Percentiles rank a stretch among this genome's conserved stretches.
These are phyloP conservation scores for Globisporangium lucens DNA, from an alignment of 352 stramenopile genomes.

Conservation along the genomic window DNA sequence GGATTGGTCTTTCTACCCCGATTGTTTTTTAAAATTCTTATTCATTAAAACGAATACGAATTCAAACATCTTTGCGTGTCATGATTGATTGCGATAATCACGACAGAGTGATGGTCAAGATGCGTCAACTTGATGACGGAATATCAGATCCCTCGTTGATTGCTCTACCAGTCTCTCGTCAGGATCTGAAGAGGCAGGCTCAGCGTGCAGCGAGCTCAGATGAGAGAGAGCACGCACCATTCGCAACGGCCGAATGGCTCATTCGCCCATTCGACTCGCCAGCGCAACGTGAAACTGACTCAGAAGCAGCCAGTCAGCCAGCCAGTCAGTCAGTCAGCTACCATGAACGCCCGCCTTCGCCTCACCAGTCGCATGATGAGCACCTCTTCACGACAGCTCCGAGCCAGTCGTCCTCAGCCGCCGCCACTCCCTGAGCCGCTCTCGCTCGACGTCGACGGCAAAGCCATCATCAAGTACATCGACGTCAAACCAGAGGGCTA, in stretches of 20 bases:
- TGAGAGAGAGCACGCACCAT: background rate
- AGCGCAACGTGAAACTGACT: background rate
- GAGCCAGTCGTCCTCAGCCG: background rate
- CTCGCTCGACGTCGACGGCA: conserved; percentile 28
- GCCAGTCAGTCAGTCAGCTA: too few species aligned
- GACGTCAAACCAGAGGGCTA: conserved; percentile 18
- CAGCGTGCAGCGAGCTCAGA: background rate
- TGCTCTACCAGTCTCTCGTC: too few species aligned
- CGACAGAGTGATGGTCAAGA: conserved; percentile 1
- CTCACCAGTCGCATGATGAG: background rate
- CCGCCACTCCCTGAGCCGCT: conserved; percentile 23
- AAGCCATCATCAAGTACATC: conserved; percentile 43
- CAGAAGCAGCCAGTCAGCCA: background rate
- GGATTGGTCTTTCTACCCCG: too few species aligned
- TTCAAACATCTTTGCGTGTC: background rate
- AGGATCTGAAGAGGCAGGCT: too few species aligned
- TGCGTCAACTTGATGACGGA: conserved; percentile 5
- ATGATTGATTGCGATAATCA: background rate
- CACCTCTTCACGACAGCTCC: conserved; percentile 7
- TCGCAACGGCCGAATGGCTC: background rate
- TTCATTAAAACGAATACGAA: too few species aligned
- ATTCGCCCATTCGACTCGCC: background rate
- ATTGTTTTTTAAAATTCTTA: too few species aligned
- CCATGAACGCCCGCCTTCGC: background rate
- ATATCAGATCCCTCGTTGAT: background rate